Evolutionary conservation across 176 grass and related monocot genomes (phyloP).

Genomic region (Triticum timopheevii): DNA sequence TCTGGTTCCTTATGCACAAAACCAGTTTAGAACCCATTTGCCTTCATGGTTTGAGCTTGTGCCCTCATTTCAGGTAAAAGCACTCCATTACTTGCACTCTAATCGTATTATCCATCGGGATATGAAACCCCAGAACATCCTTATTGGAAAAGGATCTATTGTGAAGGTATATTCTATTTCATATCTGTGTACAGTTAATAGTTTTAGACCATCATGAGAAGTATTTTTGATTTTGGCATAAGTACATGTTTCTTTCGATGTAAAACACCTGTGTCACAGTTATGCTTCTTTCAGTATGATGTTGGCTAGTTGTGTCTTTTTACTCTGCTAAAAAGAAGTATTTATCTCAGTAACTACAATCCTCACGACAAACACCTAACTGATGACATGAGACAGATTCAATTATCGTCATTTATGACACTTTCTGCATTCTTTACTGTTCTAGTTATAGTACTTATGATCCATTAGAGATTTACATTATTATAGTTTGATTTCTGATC

Average conservation of each 20-base stretch:
- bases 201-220: not conserved
- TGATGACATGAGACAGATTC: not conserved
- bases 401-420: not conserved
- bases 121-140: constrained; percentile 99
- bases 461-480: constrained; percentile 3
- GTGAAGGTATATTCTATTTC: constrained; percentile 65
- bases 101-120: constrained; percentile 93
- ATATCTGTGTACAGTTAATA: not conserved
- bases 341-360: not conserved
- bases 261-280: not conserved
- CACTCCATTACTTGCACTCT: constrained; percentile 89
- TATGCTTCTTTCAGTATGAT: constrained; percentile 16
- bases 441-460: constrained; percentile 15
- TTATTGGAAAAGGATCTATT: constrained; percentile 90
- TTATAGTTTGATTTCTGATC: constrained; percentile 13
- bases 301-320: not conserved
- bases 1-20: not conserved
- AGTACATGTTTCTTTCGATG: not conserved
- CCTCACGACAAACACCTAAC: not conserved
- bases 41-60: constrained; percentile 26
- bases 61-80: constrained; percentile 69
- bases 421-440: constrained; percentile 5
- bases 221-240: not conserved
- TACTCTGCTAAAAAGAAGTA: not conserved
- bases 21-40: not conserved